Evolutionary conservation across 2,329 filamentous ascomycete species (phyloP).

Genomic region (Colletotrichum trifolii): DNA sequence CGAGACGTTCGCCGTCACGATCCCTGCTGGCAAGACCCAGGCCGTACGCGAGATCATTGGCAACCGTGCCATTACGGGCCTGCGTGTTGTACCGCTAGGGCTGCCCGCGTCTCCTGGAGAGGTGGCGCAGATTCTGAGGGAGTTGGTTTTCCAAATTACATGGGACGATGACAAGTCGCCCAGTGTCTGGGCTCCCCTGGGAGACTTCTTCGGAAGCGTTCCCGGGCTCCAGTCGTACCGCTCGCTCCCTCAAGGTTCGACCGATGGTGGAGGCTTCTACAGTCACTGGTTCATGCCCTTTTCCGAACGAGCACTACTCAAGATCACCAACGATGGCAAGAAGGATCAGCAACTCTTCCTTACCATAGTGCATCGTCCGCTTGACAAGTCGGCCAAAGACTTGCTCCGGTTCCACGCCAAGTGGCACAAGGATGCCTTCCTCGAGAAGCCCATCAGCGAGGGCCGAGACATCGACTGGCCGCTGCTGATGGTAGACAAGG

Average conservation of each 20-base stretch:
- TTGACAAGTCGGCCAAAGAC: slow-evolving; percentile 7
- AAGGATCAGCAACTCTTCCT: slow-evolving; percentile 27
- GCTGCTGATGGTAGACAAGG: slow-evolving; percentile 18
- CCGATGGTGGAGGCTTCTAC: slow-evolving; percentile 33
- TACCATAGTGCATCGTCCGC: slow-evolving; percentile 20
- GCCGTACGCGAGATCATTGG: slow-evolving; percentile 24
- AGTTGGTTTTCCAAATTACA: slow-evolving; percentile 24
- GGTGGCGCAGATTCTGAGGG: slow-evolving; percentile 10
- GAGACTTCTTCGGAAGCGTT: slow-evolving; percentile 33
- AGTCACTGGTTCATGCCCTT: slow-evolving; percentile 35
- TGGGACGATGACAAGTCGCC: slow-evolving; percentile 27
- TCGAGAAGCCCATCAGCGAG: slow-evolving; percentile 23
- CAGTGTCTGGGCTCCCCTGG: slow-evolving; percentile 29
- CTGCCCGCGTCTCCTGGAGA: not conserved
- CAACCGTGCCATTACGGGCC: slow-evolving; percentile 25
- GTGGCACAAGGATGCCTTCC: slow-evolving; percentile 27
- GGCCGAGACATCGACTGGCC: slow-evolving; percentile 32
- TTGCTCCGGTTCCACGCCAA: slow-evolving; percentile 32
- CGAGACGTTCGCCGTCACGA: slow-evolving; percentile 20
- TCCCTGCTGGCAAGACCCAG: slow-evolving; percentile 7
- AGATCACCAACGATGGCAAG: slow-evolving; percentile 27
- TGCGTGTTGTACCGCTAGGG: slow-evolving; percentile 25
- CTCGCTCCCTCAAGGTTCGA: slow-evolving; percentile 25
- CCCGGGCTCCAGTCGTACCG: slow-evolving; percentile 29
- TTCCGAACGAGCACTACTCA: slow-evolving; percentile 23